Evolutionary conservation across 371 early-diverging fungal genomes (phyloP), one percentile per base, ranked within the genome.

Genomic region (Mucor irregularis): DNA sequence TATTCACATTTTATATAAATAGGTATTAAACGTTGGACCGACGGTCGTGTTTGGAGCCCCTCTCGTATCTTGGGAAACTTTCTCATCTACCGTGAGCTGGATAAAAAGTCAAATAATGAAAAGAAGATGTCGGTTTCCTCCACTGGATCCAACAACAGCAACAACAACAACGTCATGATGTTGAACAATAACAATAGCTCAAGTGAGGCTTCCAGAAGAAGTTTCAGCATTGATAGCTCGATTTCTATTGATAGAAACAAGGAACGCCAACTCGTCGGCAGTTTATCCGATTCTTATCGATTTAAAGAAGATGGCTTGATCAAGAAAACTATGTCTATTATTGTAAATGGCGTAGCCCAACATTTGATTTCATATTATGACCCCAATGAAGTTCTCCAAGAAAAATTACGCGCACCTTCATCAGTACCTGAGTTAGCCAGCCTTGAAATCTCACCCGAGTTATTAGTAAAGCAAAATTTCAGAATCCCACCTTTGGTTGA

Each of bases 311-410:
- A 87, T 59, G 94, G 94, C 0, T 72, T 94, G 16, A 87, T 92
- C 54, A 94, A 94, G 60, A 91, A 92, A 70, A 86, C 93, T 13
- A 83, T 93, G 78, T 91, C 91, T 26, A 83, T 92, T 43, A 82
- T 85, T 33, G 79, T 84, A 38, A 84, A 91, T 64, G 89, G 90
- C 39, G 81, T 85, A 29, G 81, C 84, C 33, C 89, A 90, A 62
- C 94, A 93, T 59, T 72, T 94, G 58, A 89, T 94, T 42, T 90
- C 89, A 49, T 94, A 94, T 64, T 93, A 92, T 62, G 74, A 85
- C 49, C 86, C 87, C 43, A 85, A 86, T 19, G 91, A 93, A 53
- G 85, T 90, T 6, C 51, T 83, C 19, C 61, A 78, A n/a, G 69
- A 78, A 11, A 74, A 69, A 34, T 62, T 86, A n/a, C 73, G 84